Base-by-base conservation (phyloP, 495 filamentous ascomycete genomes). In the Talaromyces nanjingensis region DNA sequence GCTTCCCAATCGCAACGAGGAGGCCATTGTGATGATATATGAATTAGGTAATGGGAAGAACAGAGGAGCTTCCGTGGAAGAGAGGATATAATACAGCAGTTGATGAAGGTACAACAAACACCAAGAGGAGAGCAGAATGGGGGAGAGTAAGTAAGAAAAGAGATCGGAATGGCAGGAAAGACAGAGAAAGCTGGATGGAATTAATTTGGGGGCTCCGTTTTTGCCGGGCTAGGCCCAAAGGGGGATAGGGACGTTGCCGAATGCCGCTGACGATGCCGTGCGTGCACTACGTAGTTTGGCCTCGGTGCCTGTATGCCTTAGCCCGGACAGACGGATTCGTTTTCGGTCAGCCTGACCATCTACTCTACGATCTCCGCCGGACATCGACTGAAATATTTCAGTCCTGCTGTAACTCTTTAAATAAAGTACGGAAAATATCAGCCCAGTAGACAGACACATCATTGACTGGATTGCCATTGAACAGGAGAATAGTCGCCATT, bases 1-100 rank as follows among this genome's bases (percentile, higher is more conserved):
- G 70, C 84, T 82, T 78, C 87, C 84, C 68, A 96, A 79, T 81
- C 91, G 86, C 71, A 93, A 76, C 73, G 89, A 83, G 69, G 91
- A 83, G 72, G 91, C 86, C 89, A 96, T 96, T 73, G 78, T 82
- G 68, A 20, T 24, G 73, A 69, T 68, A 70, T 69, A 34, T 37
- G 6, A 49, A 49, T 49, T 49, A 37, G n/a, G 18, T 33, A 59
- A 59, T 59, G 29, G 37, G 37, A 37, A 59, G 16, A 14, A 59
- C n/a, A 8, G 11, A 37, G 31, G 37, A 25, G 29, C 18, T 22
- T 54, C 49, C 49, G 16, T 69, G 72, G 69, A 66, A 65, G 58
- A 65, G 42, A 22, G 52, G 6, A 54, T 54, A 56, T 22, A 14
- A 6, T 29, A 56, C 53, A 29, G 29, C 29, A 29, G 24, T 29